Percentiles rank a stretch among this genome's conserved stretches.
Conservation (phyloP, 164 flowering plant species). For the Liquidambar formosana region DNA sequence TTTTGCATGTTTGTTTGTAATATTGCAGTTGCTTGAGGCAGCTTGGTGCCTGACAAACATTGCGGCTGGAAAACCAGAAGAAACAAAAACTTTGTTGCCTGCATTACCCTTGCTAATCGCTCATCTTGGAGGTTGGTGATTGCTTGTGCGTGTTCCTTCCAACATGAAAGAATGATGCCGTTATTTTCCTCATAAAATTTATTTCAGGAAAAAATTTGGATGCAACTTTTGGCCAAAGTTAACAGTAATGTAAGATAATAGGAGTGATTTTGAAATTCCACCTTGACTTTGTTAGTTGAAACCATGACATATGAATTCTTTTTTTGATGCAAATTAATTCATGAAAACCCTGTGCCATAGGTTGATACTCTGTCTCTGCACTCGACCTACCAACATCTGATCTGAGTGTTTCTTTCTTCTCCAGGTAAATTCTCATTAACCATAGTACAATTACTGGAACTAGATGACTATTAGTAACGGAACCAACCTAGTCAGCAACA, state of each 20-base stretch:
- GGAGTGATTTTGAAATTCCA: neutral
- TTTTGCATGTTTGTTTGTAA: neutral
- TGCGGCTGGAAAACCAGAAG: constrained; percentile 93
- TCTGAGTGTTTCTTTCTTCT: neutral
- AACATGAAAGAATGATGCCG: neutral
- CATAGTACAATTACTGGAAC: neutral
- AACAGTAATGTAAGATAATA: neutral
- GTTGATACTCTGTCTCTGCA: neutral
- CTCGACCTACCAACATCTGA: neutral
- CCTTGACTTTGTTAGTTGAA: no score
- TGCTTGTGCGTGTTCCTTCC: neutral
- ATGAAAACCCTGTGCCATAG: neutral
- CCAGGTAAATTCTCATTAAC: neutral
- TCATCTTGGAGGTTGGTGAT: constrained; percentile 85
- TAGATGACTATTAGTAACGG: neutral
- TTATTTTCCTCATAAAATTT: neutral
- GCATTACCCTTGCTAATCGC: constrained; percentile 90
- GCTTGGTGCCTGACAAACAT: constrained; percentile 98
- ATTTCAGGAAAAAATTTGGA: no score
- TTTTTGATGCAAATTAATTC: neutral
- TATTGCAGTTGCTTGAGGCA: constrained; percentile 87
- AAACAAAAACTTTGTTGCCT: constrained; percentile 90
- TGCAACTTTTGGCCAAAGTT: neutral
- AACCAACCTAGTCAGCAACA: neutral
- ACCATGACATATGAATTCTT: neutral